Conservation (phyloP, 2,329 filamentous ascomycete species). For the Stylonectria norvegica region DNA sequence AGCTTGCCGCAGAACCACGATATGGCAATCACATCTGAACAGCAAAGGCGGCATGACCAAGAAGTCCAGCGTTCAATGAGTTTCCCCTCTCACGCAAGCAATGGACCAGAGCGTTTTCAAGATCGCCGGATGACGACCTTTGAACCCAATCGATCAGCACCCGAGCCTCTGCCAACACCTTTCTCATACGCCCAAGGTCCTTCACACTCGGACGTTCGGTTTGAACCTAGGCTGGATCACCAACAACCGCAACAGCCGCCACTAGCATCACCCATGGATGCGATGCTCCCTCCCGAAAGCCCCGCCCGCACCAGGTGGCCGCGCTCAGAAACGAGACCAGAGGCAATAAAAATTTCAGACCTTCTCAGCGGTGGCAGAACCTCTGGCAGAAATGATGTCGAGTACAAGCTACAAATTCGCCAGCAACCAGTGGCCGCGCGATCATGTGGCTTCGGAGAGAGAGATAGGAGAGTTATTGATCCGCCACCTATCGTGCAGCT, state of each 20-base stretch:
- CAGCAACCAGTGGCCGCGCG: slow-evolving; percentile 76
- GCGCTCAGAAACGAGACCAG: slow-evolving; percentile 15
- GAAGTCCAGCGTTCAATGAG: slow-evolving; percentile 6
- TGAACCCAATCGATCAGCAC: slow-evolving; percentile 6
- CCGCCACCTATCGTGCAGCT: slow-evolving; percentile 80
- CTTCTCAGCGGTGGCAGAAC: slow-evolving; percentile 13
- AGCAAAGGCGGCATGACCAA: slow-evolving; percentile 10
- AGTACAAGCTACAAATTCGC: slow-evolving; percentile 49
- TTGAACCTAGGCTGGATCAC: slow-evolving; percentile 1
- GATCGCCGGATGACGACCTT: slow-evolving; percentile 7
- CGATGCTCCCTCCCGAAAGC: slow-evolving; percentile 4
- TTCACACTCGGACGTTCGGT: slow-evolving; percentile 3
- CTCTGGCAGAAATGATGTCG: slow-evolving; percentile 13
- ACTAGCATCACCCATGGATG: background rate
- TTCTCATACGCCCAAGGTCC: slow-evolving; percentile 9
- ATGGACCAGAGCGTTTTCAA: slow-evolving; percentile 10
- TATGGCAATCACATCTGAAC: slow-evolving; percentile 3
- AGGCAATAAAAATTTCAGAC: slow-evolving; percentile 24
- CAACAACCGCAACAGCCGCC: slow-evolving; percentile 3
- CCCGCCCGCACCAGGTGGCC: too few relatives aligned
- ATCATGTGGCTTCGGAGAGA: slow-evolving; percentile 79
- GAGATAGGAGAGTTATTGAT: slow-evolving; percentile 77
- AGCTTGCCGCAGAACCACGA: slow-evolving; percentile 11
- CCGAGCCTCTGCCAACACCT: slow-evolving; percentile 5
- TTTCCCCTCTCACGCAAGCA: slow-evolving; percentile 1